Base-by-base conservation (phyloP, 805 yeast species). In the Zygosaccharomyces pseudorouxii region DNA sequence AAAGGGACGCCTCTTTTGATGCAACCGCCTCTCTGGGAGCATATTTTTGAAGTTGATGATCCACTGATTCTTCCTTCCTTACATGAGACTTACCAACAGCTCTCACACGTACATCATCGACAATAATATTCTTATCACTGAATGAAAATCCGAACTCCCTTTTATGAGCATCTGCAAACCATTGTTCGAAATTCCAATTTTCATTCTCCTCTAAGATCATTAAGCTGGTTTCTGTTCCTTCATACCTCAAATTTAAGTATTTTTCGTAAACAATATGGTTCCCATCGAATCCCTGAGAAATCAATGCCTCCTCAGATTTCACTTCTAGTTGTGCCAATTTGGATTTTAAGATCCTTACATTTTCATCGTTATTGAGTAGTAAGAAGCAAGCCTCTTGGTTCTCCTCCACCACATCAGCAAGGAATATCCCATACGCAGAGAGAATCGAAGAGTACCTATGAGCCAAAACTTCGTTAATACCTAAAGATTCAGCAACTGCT, bases 141-240 rank as follows among this genome's bases (percentile, higher is more conserved):
- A 81, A 77, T 5, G 78, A 64, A 63, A 86, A 86, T 0, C 92
- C 92, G 67, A 86, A 87, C 62, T 87, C 93, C 50, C 80, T 73
- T 53, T 76, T 71, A 60, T 86, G 95, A 47, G 73, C 68, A 11
- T 72, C 71, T 39, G 74, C 66, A 62, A 84, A 86, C 42, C 72
- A 71, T 31, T 67, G 61, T 14, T 64, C 58, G 56, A 75, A 78
- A 45, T 51, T 46, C 14, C 47, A 41, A 12, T 23, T 56, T 35
- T 60, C 64, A 29, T 37, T 38, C 14, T 40, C 33, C 40, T 68
- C 65, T 18, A 67, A 67, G n/a, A 86, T 79, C 86, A 89, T 84
- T 53, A 90, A 69, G 36, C 85, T 82, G 2, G 96, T 85, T 60
- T 90, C 97, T n/a, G 96, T 84, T 7, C 97, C 97, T 53, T 80